Base-by-base conservation (phyloP, 306 rosid species). In the Gynostemma pentaphyllum region DNA sequence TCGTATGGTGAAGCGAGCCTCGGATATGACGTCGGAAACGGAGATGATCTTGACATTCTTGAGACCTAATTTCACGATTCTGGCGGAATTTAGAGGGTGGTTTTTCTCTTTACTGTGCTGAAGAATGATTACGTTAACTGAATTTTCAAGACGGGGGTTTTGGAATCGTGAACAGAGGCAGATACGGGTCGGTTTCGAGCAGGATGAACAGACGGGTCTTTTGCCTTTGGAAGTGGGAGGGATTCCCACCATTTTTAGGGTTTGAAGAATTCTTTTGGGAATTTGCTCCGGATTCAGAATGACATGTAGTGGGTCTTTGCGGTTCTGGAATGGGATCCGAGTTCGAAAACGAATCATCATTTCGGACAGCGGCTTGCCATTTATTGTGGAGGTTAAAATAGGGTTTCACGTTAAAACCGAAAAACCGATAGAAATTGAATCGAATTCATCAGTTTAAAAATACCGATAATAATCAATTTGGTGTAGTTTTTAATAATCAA, bases 71-170 rank as follows among this genome's bases (percentile, higher is more conserved):
- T 21, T 74, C 3, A 86, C 97, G 77, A 91, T 91, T 60, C 92
- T 82, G 24, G 89, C 70, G 23, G 96, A 91, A 76, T 91, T 91
- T 23, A 91, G 92, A 0, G 95, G 96, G 64, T 91, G 95, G 29
- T 82, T 91, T 55, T 28, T 69, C 83, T 91, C 96, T 10, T 80
- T 45, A 32, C 80, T 71, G 68, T 91, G 98, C 50, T 85, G 95
- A 9, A 87, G 87, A 76, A 91, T 82, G 68, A 85, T 80, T 1
- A 91, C 91, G 9, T 79, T 68, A 2, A 85, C 85, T 27, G 85
- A 77, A 66, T 87, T 91, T 4, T 81, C 77, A 69, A 85, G 66
- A 15, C 64, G 63, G 5, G 83, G 76, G 19, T 60, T 70, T 5
- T 61, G 75, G 72, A 87, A 69, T 68, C 89, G 85, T 65, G 69